These are phyloP conservation scores for Paecilomyces niveus DNA, from an alignment of 2,329 filamentous ascomycete genomes.

Conservation along the genomic window DNA sequence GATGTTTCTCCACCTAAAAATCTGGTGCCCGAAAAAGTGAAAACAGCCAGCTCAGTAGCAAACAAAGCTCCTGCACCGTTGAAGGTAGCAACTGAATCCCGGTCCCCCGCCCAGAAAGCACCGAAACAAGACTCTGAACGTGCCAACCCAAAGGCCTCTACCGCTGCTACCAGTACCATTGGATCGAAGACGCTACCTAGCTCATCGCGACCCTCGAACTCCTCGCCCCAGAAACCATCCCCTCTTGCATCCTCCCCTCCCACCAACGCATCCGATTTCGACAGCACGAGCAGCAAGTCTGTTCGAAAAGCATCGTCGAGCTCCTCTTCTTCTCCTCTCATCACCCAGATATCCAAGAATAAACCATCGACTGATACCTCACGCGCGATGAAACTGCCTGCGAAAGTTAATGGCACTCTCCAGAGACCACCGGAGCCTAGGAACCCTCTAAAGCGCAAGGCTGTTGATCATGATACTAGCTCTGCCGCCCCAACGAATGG, in stretches of 20 bases:
- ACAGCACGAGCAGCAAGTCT: constrained; percentile 37
- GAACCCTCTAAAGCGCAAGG: constrained; percentile 36
- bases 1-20: constrained; percentile 15
- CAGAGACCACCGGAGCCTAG: constrained; percentile 16
- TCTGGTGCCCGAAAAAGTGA: constrained; percentile 4
- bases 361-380: constrained; percentile 14
- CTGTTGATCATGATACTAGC: constrained; percentile 21
- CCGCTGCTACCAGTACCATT: constrained; percentile 20
- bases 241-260: constrained; percentile 56
- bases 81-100: constrained; percentile 8
- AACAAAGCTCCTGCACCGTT: constrained; percentile 9
- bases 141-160: constrained; percentile 18
- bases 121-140: constrained; percentile 15
- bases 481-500: constrained; percentile 11
- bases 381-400: constrained; percentile 12
- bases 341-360: constrained; percentile 27
- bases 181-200: constrained; percentile 27
- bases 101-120: constrained; percentile 16
- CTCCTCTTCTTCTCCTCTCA: constrained; percentile 40
- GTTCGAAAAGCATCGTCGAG: constrained; percentile 37
- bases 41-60: constrained; percentile 1
- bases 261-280: constrained; percentile 53
- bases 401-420: constrained; percentile 20
- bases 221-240: constrained; percentile 55
- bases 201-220: constrained; percentile 32